Conservation (phyloP, 2,329 filamentous ascomycete genomes). For the Fusarium devonianum region DNA sequence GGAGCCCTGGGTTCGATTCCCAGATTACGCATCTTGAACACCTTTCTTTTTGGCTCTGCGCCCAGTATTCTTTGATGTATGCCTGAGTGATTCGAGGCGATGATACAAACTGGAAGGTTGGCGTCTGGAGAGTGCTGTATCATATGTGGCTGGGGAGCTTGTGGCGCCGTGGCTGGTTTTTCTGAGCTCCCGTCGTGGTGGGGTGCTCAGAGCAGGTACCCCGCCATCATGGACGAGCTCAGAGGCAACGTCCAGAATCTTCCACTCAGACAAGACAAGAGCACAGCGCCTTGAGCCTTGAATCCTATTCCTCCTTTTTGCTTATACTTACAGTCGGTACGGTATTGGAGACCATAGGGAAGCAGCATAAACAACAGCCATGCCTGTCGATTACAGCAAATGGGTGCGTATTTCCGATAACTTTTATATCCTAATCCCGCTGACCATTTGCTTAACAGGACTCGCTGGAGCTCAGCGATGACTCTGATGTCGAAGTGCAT, state of each 20-base stretch:
- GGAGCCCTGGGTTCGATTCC: slow-evolving; percentile 39
- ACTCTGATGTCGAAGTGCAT: slow-evolving; percentile 97
- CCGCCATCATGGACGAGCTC: slow-evolving; percentile 39
- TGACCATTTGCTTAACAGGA: slow-evolving; percentile 60
- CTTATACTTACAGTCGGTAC: neutral
- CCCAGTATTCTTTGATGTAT: too few relatives aligned
- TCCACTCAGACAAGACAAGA: slow-evolving; percentile 24
- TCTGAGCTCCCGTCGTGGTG: slow-evolving; percentile 27
- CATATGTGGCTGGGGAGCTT: neutral
- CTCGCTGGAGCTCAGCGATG: slow-evolving; percentile 93
- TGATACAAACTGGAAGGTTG: too few relatives aligned
- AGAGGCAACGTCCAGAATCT: slow-evolving; percentile 38
- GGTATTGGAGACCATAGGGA: neutral
- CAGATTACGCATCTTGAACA: slow-evolving; percentile 28
- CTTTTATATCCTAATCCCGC: neutral
- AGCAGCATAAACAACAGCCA: slow-evolving; percentile 34
- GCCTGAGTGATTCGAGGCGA: too few relatives aligned
- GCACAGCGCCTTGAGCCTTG: neutral
- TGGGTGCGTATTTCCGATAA: slow-evolving; percentile 58
- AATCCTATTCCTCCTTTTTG: neutral
- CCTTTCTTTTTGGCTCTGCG: neutral
- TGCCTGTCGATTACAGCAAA: slow-evolving; percentile 71
- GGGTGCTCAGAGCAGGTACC: slow-evolving; percentile 30
- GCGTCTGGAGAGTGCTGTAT: neutral
- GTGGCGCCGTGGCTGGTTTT: slow-evolving; percentile 1